phyloP scores from a whole-genome alignment of 768 basidiomycete genomes.

The Fomitopsis pulvina region DNA sequence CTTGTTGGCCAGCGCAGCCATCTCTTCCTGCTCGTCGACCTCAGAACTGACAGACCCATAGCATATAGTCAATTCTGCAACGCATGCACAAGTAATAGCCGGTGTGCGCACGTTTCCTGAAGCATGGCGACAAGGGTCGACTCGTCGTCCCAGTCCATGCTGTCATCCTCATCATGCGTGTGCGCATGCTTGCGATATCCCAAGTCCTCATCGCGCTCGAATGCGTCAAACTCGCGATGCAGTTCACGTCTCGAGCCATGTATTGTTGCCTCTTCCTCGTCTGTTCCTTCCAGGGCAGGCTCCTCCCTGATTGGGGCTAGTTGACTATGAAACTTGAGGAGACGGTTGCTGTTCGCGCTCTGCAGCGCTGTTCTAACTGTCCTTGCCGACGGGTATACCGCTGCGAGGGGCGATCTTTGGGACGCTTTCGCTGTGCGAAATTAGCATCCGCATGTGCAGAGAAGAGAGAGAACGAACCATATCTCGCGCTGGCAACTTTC shows the following conservation, averaged over 20 bases:
- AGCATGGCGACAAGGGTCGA: conserved; percentile 24
- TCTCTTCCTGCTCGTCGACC: conserved; percentile 18
- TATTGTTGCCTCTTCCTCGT: conserved; percentile 4
- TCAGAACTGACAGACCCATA: conserved; percentile 7
- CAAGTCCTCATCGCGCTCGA: conserved; percentile 4
- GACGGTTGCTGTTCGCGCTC: conserved; percentile 12
- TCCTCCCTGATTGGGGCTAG: conserved; percentile 15
- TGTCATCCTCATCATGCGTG: conserved; percentile 11
- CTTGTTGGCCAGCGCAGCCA: conserved; percentile 18
- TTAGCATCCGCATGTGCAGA: not conserved
- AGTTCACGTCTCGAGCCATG: not conserved
- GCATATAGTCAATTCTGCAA: not conserved
- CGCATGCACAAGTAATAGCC: not conserved
- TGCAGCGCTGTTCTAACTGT: not conserved
- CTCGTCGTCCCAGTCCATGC: conserved; percentile 26
- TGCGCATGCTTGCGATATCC: not conserved
- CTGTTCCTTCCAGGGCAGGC: conserved; percentile 8
- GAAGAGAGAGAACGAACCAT: not conserved
- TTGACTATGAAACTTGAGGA: conserved; percentile 7
- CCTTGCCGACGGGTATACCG: conserved; percentile 6
- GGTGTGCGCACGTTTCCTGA: conserved; percentile 19
- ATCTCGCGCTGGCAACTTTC: conserved; percentile 1
- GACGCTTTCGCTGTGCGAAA: not conserved
- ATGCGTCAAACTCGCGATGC: conserved; percentile 5
- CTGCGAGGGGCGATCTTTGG: conserved; percentile 10